A percentile compares a stretch with the other conserved stretches of the same genome.
Evolutionary conservation across 2,329 filamentous ascomycete genomes (phyloP).

Genomic region (Colletotrichum sp.): DNA sequence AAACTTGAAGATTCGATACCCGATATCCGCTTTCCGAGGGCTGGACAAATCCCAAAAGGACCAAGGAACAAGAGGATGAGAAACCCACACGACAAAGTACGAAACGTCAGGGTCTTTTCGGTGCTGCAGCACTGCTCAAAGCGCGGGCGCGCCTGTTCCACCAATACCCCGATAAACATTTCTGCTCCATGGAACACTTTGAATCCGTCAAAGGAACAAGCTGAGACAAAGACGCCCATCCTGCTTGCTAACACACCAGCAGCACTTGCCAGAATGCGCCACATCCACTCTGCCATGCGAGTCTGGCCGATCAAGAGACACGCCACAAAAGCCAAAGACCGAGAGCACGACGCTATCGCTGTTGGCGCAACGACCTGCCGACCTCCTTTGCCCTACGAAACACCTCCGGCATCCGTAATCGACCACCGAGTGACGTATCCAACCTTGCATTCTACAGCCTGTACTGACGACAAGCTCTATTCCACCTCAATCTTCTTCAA

Average conservation of each 20-base stretch:
- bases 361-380: background rate
- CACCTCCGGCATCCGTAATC: background rate
- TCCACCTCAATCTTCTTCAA: background rate
- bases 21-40: background rate
- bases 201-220: conserved; percentile 5
- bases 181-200: background rate
- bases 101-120: background rate
- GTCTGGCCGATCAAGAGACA: background rate
- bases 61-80: background rate
- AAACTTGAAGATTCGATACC: background rate
- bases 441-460: background rate
- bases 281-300: conserved; percentile 3
- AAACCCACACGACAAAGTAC: background rate
- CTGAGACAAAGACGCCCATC: conserved; percentile 4
- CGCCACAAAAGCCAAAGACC: conserved; percentile 10
- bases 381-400: background rate
- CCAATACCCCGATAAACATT: background rate
- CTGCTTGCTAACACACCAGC: background rate
- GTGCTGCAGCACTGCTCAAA: conserved; percentile 1
- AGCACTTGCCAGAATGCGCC: background rate
- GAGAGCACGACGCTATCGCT: background rate
- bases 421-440: background rate
- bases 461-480: background rate
- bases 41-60: background rate
- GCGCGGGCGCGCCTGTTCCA: background rate